A percentile compares a stretch with the other conserved stretches of the same genome.
These are phyloP conservation scores for Marasmius oreades DNA, from an alignment of 1,284 basidiomycete species.

Conservation along the genomic window DNA sequence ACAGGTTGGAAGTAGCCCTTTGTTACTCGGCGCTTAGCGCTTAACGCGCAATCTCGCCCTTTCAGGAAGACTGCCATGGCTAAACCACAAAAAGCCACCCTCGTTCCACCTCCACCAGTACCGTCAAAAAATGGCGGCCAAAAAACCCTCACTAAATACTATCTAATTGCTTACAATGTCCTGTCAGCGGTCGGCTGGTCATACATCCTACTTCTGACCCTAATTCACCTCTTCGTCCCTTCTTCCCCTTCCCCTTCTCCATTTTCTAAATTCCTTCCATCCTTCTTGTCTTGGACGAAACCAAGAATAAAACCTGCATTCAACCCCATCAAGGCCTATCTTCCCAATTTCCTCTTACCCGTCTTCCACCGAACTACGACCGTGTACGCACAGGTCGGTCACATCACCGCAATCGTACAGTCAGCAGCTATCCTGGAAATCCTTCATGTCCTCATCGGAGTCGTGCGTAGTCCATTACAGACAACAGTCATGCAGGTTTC, in stretches of 20 bases:
- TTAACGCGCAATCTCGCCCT: too few species aligned
- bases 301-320: constrained; percentile 21
- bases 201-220: constrained; percentile 54
- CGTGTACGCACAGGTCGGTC: constrained; percentile 57
- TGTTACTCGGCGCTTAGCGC: too few species aligned
- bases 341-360: constrained; percentile 34
- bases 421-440: constrained; percentile 81
- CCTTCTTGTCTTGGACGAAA: constrained; percentile 29
- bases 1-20: too few species aligned
- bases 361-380: constrained; percentile 44
- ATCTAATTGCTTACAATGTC: constrained; percentile 79
- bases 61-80: constrained; percentile 5
- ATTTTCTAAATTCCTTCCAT: constrained; percentile 35
- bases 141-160: constrained; percentile 42
- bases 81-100: constrained; percentile 3
- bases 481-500: constrained; percentile 88
- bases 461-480: constrained; percentile 81
- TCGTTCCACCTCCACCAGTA: neutral
- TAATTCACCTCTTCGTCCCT: constrained; percentile 47
- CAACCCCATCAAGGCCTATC: constrained; percentile 23
- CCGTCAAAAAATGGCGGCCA: constrained; percentile 5
- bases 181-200: constrained; percentile 73
- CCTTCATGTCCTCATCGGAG: constrained; percentile 76
- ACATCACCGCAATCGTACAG: constrained; percentile 72
- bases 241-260: constrained; percentile 29